Conservation (phyloP, 1,284 basidiomycete species). For the Grifola frondosa region DNA sequence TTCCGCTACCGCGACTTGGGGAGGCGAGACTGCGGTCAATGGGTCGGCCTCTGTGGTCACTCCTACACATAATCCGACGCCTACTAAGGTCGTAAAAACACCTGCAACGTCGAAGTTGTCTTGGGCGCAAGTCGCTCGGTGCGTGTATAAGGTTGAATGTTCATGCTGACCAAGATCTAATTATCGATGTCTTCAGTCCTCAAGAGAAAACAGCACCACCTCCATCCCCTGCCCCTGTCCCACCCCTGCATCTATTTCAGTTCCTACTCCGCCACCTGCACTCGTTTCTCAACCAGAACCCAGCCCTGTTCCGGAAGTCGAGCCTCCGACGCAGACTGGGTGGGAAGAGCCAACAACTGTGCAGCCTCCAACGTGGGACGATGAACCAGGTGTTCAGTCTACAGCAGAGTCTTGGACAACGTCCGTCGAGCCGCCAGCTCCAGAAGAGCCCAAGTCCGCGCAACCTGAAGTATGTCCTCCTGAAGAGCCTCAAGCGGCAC, state of each 20-base stretch:
- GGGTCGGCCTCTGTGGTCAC: conserved; percentile 21
- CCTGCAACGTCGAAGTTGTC: conserved; percentile 73
- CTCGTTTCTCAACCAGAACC: conserved; percentile 28
- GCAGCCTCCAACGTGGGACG: conserved; percentile 72
- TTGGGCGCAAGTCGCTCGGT: conserved; percentile 81
- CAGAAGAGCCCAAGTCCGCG: conserved; percentile 33
- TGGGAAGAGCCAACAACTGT: conserved; percentile 79
- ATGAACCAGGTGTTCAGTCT: conserved; percentile 46
- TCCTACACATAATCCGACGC: not conserved
- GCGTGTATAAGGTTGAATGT: conserved; percentile 23
- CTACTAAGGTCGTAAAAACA: conserved; percentile 44
- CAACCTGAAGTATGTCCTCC: conserved; percentile 26
- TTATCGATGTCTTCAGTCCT: conserved; percentile 39
- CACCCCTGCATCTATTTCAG: conserved; percentile 30
- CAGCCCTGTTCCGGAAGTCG: conserved; percentile 35
- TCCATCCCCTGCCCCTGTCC: conserved; percentile 31
- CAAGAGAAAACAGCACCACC: conserved; percentile 54
- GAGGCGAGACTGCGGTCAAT: conserved; percentile 33
- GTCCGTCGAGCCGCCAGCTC: too few species aligned
- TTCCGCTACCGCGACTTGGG: conserved; percentile 39
- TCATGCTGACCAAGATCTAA: conserved; percentile 1
- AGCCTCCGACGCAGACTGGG: conserved; percentile 33
- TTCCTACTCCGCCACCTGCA: conserved; percentile 27
- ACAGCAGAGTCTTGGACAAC: conserved; percentile 8
- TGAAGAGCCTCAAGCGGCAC: conserved; percentile 35